phyloP scores from a whole-genome alignment of 2,329 filamentous ascomycete species.

The Dothiorella sarmentorum region DNA sequence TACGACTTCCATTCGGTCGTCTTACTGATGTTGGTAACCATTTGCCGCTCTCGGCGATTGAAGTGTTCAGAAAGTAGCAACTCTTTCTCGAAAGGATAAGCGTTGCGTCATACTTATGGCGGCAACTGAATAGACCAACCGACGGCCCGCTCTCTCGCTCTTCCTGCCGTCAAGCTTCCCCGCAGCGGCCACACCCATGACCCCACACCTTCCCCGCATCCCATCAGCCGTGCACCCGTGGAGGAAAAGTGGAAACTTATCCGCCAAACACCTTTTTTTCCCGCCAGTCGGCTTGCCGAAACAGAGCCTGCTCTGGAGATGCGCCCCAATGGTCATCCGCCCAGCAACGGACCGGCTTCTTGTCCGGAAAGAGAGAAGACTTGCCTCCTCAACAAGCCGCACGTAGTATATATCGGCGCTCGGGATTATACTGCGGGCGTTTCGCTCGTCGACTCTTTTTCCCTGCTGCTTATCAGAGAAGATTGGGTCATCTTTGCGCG shows the following conservation, averaged over 20 bases:
- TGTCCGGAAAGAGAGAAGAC: not conserved
- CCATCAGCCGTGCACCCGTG: not conserved
- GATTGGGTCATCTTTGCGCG: not conserved
- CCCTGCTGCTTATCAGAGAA: not conserved
- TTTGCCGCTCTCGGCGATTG: too few relatives aligned
- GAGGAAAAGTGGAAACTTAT: not conserved
- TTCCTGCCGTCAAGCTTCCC: not conserved
- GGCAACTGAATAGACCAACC: not conserved
- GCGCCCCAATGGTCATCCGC: not conserved
- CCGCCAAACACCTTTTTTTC: constrained; percentile 9
- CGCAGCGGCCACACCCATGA: not conserved
- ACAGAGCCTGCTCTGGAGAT: not conserved
- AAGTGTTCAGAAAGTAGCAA: too few relatives aligned
- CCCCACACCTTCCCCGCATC: constrained; percentile 5
- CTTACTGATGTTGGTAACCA: too few relatives aligned
- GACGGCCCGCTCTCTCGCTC: not conserved
- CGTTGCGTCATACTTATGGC: not conserved
- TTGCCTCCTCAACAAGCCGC: not conserved
- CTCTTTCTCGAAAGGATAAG: too few relatives aligned
- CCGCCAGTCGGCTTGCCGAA: not conserved
- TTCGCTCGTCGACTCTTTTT: not conserved
- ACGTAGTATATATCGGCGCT: not conserved
- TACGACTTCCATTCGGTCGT: too few relatives aligned
- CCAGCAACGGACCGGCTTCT: not conserved
- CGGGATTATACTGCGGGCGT: not conserved